Conservation (phyloP, 2,329 filamentous ascomycete genomes). For the Penicillium sp. region DNA sequence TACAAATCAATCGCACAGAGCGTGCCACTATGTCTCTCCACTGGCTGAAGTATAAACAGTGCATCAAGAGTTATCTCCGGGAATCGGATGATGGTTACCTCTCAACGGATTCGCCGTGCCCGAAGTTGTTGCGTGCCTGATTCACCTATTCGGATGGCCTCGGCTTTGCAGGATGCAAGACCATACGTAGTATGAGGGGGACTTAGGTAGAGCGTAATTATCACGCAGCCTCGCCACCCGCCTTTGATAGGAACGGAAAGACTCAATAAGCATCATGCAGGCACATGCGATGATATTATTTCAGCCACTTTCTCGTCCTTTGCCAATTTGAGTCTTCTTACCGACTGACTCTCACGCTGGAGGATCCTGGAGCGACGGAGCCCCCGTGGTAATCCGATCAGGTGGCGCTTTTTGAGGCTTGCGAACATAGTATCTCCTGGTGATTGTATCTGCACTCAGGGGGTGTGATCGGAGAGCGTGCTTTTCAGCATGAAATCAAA, state of each 20-base stretch:
- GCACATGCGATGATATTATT: not conserved
- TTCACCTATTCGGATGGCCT: not conserved
- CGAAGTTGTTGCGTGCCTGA: not conserved
- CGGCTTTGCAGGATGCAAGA: not conserved
- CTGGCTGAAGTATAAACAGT: too few relatives aligned
- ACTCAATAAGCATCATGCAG: not conserved
- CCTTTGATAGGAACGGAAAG: not conserved
- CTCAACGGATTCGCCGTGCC: not conserved
- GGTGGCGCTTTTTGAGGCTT: not conserved
- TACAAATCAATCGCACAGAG: not conserved
- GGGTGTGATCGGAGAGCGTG: not conserved
- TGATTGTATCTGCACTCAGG: not conserved
- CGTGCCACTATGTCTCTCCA: not conserved
- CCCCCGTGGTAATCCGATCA: slow-evolving; percentile 1
- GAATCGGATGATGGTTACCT: not conserved
- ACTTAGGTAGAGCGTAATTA: not conserved
- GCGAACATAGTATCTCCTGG: not conserved
- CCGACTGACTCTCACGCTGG: not conserved
- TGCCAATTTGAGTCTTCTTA: not conserved
- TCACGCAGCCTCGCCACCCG: not conserved
- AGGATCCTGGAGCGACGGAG: not conserved
- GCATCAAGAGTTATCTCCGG: too few relatives aligned
- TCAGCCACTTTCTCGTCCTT: not conserved
- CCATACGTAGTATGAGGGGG: not conserved
- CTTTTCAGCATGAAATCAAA: not conserved